These are phyloP conservation scores for Xanthoparmelia taractica DNA, from an alignment of 495 filamentous ascomycete species.

Conservation along the genomic window DNA sequence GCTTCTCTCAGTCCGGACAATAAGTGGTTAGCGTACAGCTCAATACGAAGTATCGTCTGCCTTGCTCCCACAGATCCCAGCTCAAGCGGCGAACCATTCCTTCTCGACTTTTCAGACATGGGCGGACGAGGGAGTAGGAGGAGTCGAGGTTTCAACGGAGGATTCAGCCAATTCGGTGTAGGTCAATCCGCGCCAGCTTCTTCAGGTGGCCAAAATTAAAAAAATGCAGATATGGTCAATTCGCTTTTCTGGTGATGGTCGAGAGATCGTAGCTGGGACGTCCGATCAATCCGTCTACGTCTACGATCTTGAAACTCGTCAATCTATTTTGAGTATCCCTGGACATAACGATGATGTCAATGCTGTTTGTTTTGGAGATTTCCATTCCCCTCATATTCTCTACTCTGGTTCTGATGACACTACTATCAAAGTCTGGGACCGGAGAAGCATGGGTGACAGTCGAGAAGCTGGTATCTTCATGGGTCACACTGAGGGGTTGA, in stretches of 20 bases:
- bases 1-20: slow-evolving; percentile 90
- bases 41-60: slow-evolving; percentile 72
- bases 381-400: slow-evolving; percentile 81
- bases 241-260: slow-evolving; percentile 86
- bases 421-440: slow-evolving; percentile 83
- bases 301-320: slow-evolving; percentile 81
- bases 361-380: slow-evolving; percentile 92
- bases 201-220: slow-evolving; percentile 10
- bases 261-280: slow-evolving; percentile 85
- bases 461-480: slow-evolving; percentile 88
- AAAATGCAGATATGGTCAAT: slow-evolving; percentile 72
- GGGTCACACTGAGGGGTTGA: slow-evolving; percentile 89
- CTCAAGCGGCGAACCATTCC: slow-evolving; percentile 64
- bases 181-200: slow-evolving; percentile 12
- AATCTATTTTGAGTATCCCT: slow-evolving; percentile 61
- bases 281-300: slow-evolving; percentile 71
- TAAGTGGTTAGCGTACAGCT: slow-evolving; percentile 79
- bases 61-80: slow-evolving; percentile 80
- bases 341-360: slow-evolving; percentile 90
- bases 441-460: slow-evolving; percentile 77
- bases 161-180: slow-evolving; percentile 46
- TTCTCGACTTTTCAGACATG: slow-evolving; percentile 62
- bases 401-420: slow-evolving; percentile 86
- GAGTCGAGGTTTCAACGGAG: slow-evolving; percentile 33
- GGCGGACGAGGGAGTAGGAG: slow-evolving; percentile 30